Conservation (phyloP, 371 early-diverging fungal genomes). For the Umbelopsis sp. region DNA sequence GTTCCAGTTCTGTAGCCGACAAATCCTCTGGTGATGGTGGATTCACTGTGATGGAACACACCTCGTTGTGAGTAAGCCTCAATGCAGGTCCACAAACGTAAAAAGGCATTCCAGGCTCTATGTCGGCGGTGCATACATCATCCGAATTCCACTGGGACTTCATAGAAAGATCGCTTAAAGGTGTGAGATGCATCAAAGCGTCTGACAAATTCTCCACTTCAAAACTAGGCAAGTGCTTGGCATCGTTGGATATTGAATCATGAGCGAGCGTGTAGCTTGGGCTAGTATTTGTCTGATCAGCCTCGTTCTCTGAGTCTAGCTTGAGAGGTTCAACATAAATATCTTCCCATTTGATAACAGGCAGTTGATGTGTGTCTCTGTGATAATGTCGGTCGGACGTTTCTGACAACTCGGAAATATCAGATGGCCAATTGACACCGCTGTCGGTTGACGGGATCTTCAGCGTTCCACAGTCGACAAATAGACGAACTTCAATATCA, state of each 20-base stretch:
- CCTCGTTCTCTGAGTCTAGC: background rate
- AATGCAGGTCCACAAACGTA: background rate
- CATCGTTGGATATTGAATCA: background rate
- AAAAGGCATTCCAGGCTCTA: background rate
- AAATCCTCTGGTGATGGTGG: conserved; percentile 1
- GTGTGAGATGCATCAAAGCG: conserved; percentile 59
- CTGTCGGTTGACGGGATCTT: background rate
- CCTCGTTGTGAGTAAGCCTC: background rate
- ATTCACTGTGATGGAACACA: conserved; percentile 2
- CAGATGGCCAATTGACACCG: conserved; percentile 14
- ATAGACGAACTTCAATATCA: conserved; percentile 67
- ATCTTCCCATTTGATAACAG: conserved; percentile 57
- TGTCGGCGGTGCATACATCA: background rate
- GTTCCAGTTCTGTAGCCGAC: background rate
- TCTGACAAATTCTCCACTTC: conserved; percentile 55
- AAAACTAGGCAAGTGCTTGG: conserved; percentile 22
- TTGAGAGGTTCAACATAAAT: conserved; percentile 53
- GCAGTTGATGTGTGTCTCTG: conserved; percentile 46
- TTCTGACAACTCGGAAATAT: conserved; percentile 7
- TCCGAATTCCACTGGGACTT: conserved; percentile 40
- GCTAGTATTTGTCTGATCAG: background rate
- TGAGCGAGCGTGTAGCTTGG: background rate
- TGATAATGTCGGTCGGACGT: conserved; percentile 10
- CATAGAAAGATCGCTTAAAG: conserved; percentile 56
- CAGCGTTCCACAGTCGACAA: conserved; percentile 62